A percentile compares a stretch with the other conserved stretches of the same genome.
These are phyloP conservation scores for Fonsecaea monophora DNA, from an alignment of 2,329 filamentous ascomycete species.

Conservation along the genomic window DNA sequence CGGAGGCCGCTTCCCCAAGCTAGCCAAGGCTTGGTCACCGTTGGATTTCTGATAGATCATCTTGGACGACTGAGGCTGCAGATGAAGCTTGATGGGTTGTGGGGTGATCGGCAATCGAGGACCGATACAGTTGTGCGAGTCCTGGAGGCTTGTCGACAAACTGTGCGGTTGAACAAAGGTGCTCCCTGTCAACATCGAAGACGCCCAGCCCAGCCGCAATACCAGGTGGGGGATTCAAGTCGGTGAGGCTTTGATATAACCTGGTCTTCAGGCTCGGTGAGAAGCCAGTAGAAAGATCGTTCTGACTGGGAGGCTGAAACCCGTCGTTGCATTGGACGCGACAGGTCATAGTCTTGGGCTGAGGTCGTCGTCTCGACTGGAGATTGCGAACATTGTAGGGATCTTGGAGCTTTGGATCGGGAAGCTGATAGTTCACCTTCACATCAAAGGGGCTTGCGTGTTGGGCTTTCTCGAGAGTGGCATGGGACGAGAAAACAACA, in stretches of 20 bases:
- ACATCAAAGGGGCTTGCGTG: conserved; percentile 33
- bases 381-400: conserved; percentile 39
- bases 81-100: neutral
- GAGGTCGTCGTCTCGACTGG: conserved; percentile 31
- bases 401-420: conserved; percentile 34
- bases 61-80: neutral
- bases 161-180: conserved; percentile 28
- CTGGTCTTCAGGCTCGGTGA: conserved; percentile 28
- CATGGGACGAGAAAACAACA: conserved; percentile 30
- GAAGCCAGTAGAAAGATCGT: conserved; percentile 27
- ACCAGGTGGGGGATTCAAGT: conserved; percentile 18
- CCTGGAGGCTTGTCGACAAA: conserved; percentile 21
- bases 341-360: conserved; percentile 33
- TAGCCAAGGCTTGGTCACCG: neutral
- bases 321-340: conserved; percentile 9
- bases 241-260: conserved; percentile 31
- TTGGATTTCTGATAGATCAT: neutral
- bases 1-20: neutral
- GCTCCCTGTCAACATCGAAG: conserved; percentile 18
- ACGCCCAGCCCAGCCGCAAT: conserved; percentile 29
- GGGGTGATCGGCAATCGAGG: neutral
- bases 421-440: conserved; percentile 30
- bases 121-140: conserved; percentile 25
- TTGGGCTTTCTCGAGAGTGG: conserved; percentile 21
- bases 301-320: conserved; percentile 18